Evolutionary conservation across 139 green algal genomes (phyloP).

Genomic region (Coelastrella sp.): DNA sequence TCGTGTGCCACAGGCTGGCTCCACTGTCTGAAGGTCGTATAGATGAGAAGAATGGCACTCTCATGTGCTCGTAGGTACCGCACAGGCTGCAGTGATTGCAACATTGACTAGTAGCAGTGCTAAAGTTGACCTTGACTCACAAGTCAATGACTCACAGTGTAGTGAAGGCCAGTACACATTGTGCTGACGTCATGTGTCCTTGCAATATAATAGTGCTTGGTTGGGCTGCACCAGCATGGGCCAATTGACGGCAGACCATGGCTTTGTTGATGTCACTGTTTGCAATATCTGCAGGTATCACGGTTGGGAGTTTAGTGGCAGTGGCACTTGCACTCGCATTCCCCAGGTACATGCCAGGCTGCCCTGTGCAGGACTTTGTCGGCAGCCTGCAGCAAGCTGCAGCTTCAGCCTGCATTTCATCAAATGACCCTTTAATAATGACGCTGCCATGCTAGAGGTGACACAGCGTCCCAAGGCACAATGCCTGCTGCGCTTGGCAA

Average conservation of each 20-base stretch:
- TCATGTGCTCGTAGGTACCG: constrained; percentile 57
- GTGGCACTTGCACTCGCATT: constrained; percentile 58
- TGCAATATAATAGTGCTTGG: neutral
- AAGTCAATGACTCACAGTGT: constrained; percentile 45
- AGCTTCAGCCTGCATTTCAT: neutral
- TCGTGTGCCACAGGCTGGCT: constrained; percentile 59
- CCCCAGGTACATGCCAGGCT: constrained; percentile 52
- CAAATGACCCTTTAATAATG: neutral
- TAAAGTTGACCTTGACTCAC: constrained; percentile 43
- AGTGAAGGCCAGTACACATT: neutral
- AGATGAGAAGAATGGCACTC: constrained; percentile 60
- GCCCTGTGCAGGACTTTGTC: neutral
- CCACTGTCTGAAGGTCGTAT: constrained; percentile 74
- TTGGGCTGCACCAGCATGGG: neutral
- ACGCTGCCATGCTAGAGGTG: neutral
- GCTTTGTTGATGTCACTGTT: neutral
- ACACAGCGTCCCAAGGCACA: neutral
- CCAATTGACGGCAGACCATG: neutral
- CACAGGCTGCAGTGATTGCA: too few species aligned
- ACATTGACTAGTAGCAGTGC: too few species aligned
- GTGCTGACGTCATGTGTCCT: too few species aligned
- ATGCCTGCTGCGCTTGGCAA: neutral
- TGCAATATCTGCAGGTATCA: constrained; percentile 39
- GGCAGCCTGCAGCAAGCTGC: neutral
- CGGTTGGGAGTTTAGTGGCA: constrained; percentile 61